Percentiles rank a stretch among this genome's conserved stretches.
Conservation (phyloP, 306 rosid genomes). For the Prunus mongolica region DNA sequence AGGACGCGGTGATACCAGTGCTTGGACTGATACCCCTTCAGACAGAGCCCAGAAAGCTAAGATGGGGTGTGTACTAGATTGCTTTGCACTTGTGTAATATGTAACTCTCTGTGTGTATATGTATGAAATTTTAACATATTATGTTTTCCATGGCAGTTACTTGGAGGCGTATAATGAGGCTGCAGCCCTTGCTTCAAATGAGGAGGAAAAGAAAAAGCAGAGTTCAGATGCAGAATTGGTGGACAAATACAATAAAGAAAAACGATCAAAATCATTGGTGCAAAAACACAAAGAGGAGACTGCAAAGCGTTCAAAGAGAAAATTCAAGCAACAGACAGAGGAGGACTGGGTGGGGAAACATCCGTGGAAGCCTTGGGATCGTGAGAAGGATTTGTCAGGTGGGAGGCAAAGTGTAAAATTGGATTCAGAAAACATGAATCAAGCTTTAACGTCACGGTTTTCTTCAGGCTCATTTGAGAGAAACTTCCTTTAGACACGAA, state of each 20-base stretch:
- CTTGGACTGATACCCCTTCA: conserved; percentile 84
- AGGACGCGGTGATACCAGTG: conserved; percentile 91
- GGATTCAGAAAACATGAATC: conserved; percentile 65
- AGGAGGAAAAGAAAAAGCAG: conserved; percentile 45
- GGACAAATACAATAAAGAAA: conserved; percentile 76
- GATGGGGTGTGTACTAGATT: conserved; percentile 54
- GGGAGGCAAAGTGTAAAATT: conserved; percentile 70
- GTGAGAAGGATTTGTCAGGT: conserved; percentile 80
- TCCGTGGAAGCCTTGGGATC: conserved; percentile 99
- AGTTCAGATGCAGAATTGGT: conserved; percentile 74
- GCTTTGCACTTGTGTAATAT: background rate
- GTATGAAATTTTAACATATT: conserved; percentile 10
- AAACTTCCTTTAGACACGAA: conserved; percentile 59
- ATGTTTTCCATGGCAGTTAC: conserved; percentile 52
- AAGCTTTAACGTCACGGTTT: conserved; percentile 75
- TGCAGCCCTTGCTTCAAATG: conserved; percentile 71
- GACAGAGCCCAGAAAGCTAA: conserved; percentile 93
- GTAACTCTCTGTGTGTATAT: too few species aligned
- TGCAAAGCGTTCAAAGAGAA: conserved; percentile 56
- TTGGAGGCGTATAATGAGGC: conserved; percentile 90
- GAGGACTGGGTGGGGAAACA: conserved; percentile 87
- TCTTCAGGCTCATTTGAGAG: conserved; percentile 74
- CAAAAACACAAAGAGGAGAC: conserved; percentile 64
- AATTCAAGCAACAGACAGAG: conserved; percentile 40
- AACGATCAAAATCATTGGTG: conserved; percentile 73